Evolutionary conservation across 148 eudicot species (phyloP).

Genomic region (Gaultheria prostrata): DNA sequence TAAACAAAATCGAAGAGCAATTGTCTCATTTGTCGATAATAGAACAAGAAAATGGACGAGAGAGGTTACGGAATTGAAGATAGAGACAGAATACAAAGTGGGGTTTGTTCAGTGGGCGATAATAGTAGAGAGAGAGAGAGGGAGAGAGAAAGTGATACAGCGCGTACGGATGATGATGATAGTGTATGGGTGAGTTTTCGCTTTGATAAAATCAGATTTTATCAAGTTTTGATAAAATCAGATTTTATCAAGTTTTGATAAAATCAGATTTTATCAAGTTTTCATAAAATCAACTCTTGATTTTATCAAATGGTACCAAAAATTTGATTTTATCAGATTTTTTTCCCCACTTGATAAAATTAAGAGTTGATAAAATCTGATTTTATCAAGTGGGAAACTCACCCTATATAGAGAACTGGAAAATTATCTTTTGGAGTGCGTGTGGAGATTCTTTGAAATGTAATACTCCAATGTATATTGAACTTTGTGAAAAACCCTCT

Average conservation of each 20-base stretch:
- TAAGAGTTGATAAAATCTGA: no score
- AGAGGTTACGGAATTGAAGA: background rate
- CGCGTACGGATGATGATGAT: background rate
- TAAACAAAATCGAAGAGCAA: background rate
- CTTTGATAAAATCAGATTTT: no score
- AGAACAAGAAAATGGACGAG: background rate
- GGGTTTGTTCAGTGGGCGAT: background rate
- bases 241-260: no score
- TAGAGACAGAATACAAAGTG: background rate
- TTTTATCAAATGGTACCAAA: no score
- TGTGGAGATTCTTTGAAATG: background rate
- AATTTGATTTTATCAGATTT: no score
- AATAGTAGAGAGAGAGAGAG: slow-evolving; percentile 1
- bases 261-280: no score
- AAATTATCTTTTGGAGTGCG: background rate
- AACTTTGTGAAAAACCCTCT: background rate
- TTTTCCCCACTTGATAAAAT: no score
- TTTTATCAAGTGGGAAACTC: no score
- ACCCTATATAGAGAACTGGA: background rate
- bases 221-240: no score
- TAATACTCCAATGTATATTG: no score
- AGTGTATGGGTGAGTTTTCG: no score
- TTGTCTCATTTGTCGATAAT: background rate
- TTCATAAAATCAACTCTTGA: no score
- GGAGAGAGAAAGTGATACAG: background rate